phyloP scores from a whole-genome alignment of 139 green algal species.

The Edaphochlamys debaryana region DNA sequence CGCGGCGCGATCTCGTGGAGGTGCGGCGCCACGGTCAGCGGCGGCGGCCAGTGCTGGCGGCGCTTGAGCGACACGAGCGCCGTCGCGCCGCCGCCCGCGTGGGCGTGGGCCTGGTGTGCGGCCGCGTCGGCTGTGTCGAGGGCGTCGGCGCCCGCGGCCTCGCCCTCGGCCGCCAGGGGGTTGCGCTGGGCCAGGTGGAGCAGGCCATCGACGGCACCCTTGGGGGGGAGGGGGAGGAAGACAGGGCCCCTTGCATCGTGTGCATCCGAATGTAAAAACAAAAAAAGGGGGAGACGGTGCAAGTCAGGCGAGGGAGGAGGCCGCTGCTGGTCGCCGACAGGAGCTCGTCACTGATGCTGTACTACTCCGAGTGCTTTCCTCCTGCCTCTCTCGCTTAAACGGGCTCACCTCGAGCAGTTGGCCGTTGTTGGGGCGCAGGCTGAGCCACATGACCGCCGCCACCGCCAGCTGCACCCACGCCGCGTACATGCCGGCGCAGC shows the following conservation, averaged over 20 bases:
- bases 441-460: neutral
- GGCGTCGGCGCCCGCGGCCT: neutral
- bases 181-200: neutral
- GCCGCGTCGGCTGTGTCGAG: no score
- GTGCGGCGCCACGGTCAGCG: slow-evolving; percentile 27
- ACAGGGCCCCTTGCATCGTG: no score
- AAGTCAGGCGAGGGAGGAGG: no score
- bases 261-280: no score
- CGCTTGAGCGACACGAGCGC: neutral
- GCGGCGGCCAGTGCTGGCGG: slow-evolving; percentile 54
- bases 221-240: no score
- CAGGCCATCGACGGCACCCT: slow-evolving; percentile 9
- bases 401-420: slow-evolving; percentile 13
- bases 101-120: no score
- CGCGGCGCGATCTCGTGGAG: slow-evolving; percentile 9
- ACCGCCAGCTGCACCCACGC: neutral
- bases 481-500: slow-evolving; percentile 10
- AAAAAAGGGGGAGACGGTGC: no score
- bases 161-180: neutral
- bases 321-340: no score
- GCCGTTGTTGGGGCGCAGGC: slow-evolving; percentile 18
- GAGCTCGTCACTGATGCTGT: no score
- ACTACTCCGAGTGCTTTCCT: no score
- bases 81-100: neutral
- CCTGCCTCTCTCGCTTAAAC: no score